Percentiles rank a stretch among this genome's conserved stretches.
Conservation (phyloP, 75 land plant genomes). For the Cunninghamia lanceolata region DNA sequence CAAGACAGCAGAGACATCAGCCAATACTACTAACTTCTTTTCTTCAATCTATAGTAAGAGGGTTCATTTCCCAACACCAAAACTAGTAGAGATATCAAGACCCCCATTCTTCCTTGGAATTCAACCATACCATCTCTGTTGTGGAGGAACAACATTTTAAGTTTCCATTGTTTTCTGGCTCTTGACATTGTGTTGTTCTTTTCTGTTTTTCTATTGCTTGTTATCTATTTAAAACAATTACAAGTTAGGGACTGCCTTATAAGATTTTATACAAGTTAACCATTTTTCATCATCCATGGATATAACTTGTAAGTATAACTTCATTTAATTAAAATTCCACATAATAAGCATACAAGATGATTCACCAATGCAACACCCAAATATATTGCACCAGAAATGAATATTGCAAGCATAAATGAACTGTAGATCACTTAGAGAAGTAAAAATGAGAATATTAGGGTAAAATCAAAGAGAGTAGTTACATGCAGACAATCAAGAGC, state of each 20-base stretch:
- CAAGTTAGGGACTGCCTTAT: not conserved
- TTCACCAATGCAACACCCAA: not conserved
- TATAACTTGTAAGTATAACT: not conserved
- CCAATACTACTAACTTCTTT: not conserved
- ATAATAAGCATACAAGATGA: not conserved
- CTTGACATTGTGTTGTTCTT: not conserved
- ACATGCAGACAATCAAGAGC: constrained; percentile 99
- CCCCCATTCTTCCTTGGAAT: not conserved
- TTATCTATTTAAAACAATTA: not conserved
- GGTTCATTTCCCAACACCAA: not conserved
- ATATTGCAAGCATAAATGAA: not conserved
- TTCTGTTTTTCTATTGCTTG: not conserved
- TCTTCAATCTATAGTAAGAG: not conserved
- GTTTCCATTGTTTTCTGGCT: not conserved
- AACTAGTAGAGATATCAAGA: not conserved
- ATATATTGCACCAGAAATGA: not conserved
- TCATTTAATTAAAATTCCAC: not conserved
- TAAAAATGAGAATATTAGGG: not conserved
- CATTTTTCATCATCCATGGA: not conserved
- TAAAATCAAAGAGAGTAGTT: constrained; percentile 15
- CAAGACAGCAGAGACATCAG: not conserved
- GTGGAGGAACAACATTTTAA: not conserved
- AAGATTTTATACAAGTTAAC: not conserved
- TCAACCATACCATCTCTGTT: not conserved
- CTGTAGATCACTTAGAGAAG: not conserved